Evolutionary conservation across 257 asterid genomes (phyloP).

Genomic region (Dorcoceras hygrometricum): DNA sequence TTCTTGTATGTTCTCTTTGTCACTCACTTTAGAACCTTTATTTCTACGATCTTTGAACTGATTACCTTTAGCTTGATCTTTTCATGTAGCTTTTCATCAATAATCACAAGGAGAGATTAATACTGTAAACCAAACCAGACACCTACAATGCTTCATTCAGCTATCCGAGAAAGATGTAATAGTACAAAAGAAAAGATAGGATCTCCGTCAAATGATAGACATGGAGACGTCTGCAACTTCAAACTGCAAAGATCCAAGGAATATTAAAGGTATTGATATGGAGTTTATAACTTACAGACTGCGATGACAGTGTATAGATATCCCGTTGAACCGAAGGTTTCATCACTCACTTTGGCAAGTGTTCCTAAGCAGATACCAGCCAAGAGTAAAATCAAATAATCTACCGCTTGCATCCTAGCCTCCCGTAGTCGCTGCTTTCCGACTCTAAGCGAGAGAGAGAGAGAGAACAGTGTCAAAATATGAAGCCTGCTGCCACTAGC

Average conservation of each 20-base stretch:
- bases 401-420: conserved; percentile 78
- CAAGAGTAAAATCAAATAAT: conserved; percentile 69
- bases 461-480: background rate
- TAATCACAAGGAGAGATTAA: background rate
- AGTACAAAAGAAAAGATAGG: background rate
- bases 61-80: background rate
- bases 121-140: background rate
- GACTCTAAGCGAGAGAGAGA: conserved; percentile 37
- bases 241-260: conserved; percentile 4
- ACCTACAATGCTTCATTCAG: background rate
- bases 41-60: background rate
- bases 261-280: background rate
- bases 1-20: too few species aligned
- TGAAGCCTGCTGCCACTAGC: background rate
- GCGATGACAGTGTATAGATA: conserved; percentile 94
- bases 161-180: background rate
- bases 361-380: conserved; percentile 96
- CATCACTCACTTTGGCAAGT: conserved; percentile 92
- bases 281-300: conserved; percentile 64
- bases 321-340: conserved; percentile 77
- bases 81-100: background rate
- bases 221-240: background rate
- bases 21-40: background rate
- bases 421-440: conserved; percentile 87
- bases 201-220: background rate